Conservation (phyloP, 2,329 filamentous ascomycete genomes). For the Colletotrichum spaethianum region DNA sequence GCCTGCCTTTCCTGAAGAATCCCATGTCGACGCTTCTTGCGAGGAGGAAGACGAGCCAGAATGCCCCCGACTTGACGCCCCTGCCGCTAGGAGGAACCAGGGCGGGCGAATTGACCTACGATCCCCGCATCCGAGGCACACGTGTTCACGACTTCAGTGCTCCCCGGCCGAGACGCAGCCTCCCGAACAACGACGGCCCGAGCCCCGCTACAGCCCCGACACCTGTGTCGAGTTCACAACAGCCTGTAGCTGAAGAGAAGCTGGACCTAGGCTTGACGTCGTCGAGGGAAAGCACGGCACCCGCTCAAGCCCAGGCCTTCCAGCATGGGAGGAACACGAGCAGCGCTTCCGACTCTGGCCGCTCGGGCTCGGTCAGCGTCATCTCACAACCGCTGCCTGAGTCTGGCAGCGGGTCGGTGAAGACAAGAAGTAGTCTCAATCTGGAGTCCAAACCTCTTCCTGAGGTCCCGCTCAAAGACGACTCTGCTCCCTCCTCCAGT, state of each 20-base stretch:
- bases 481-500: constrained; percentile 46
- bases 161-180: constrained; percentile 63
- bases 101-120: constrained; percentile 65
- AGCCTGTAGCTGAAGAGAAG: constrained; percentile 28
- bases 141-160: constrained; percentile 77
- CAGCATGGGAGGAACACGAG: constrained; percentile 43
- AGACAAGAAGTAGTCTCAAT: constrained; percentile 38
- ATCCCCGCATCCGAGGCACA: constrained; percentile 75
- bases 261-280: constrained; percentile 41
- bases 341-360: constrained; percentile 50
- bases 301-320: neutral
- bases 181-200: constrained; percentile 48
- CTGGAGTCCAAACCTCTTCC: constrained; percentile 41
- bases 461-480: constrained; percentile 57
- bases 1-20: constrained; percentile 71
- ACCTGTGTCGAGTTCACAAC: constrained; percentile 25
- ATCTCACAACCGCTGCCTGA: constrained; percentile 46
- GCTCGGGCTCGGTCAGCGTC: constrained; percentile 45
- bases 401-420: constrained; percentile 48
- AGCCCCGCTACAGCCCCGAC: neutral
- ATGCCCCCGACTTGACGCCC: constrained; percentile 58
- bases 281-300: constrained; percentile 42
- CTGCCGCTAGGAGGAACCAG: constrained; percentile 55
- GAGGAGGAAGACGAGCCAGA: constrained; percentile 69
- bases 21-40: constrained; percentile 71